Evolutionary conservation across 1,284 basidiomycete genomes (phyloP).

Genomic region (Papiliotrema nemorosa): DNA sequence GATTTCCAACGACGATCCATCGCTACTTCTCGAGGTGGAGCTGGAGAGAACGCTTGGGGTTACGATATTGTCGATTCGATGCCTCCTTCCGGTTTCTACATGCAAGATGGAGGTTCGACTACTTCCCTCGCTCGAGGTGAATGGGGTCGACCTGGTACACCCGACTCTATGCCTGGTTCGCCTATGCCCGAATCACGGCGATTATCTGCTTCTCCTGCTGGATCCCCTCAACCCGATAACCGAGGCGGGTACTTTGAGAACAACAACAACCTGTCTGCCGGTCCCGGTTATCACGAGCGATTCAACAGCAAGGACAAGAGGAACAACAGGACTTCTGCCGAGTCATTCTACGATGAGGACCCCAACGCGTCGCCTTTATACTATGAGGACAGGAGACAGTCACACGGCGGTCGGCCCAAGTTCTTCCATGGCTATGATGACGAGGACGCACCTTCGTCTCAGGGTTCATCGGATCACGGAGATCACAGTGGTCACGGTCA

Average conservation of each 20-base stretch:
- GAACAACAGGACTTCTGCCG: slow-evolving; percentile 40
- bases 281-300: slow-evolving; percentile 42
- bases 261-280: slow-evolving; percentile 28
- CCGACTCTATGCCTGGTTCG: slow-evolving; percentile 39
- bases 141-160: slow-evolving; percentile 44
- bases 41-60: slow-evolving; percentile 69
- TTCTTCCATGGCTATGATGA: slow-evolving; percentile 57
- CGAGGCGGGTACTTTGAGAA: slow-evolving; percentile 27
- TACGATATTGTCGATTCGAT: slow-evolving; percentile 38
- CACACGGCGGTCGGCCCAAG: slow-evolving; percentile 45
- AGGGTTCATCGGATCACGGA: slow-evolving; percentile 43
- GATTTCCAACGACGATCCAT: slow-evolving; percentile 88
- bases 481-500: slow-evolving; percentile 41
- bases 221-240: slow-evolving; percentile 5
- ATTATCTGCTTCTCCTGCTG: slow-evolving; percentile 18
- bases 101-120: slow-evolving; percentile 31
- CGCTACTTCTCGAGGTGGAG: slow-evolving; percentile 61
- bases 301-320: slow-evolving; percentile 27
- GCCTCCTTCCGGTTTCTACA: slow-evolving; percentile 23
- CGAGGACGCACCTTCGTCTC: slow-evolving; percentile 54
- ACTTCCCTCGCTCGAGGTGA: slow-evolving; percentile 50
- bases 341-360: slow-evolving; percentile 50
- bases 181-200: slow-evolving; percentile 27
- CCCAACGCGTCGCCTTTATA: slow-evolving; percentile 40
- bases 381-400: slow-evolving; percentile 34